Conservation (phyloP, 2,329 filamentous ascomycete species). For the Xenosphaeropsis pyriputrescens region DNA sequence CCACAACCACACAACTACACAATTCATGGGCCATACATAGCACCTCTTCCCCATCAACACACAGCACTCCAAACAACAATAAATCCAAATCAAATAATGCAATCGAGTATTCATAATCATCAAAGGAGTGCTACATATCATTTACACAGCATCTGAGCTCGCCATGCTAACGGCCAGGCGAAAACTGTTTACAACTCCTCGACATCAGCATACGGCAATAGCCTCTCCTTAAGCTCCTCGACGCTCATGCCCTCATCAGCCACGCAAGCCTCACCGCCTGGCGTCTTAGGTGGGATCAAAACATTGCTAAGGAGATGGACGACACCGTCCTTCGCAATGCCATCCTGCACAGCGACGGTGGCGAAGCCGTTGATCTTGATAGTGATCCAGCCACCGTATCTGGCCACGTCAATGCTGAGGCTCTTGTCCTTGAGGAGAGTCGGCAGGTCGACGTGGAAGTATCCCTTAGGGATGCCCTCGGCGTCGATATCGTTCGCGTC, state of each 20-base stretch:
- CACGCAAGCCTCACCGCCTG: slow-evolving; percentile 16
- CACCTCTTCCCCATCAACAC: no score
- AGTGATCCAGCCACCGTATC: slow-evolving; percentile 50
- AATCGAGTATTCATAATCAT: no score
- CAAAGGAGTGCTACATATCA: no score
- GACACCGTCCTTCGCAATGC: slow-evolving; percentile 63
- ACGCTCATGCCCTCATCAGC: slow-evolving; percentile 36
- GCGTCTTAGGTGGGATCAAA: slow-evolving; percentile 52
- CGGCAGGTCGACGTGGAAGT: slow-evolving; percentile 52
- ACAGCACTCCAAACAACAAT: no score
- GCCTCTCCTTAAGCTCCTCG: slow-evolving; percentile 43
- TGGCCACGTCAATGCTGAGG: slow-evolving; percentile 56
- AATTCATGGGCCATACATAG: no score
- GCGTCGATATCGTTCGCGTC: slow-evolving; percentile 9
- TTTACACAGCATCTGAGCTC: no score
- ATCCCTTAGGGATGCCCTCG: slow-evolving; percentile 15
- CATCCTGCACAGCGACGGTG: slow-evolving; percentile 52
- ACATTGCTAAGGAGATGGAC: slow-evolving; percentile 64
- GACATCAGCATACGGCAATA: slow-evolving; percentile 11
- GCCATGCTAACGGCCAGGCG: no score
- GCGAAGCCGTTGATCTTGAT: slow-evolving; percentile 66
- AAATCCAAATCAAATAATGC: no score
- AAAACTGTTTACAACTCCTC: not conserved
- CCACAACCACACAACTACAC: no score
- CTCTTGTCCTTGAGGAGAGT: slow-evolving; percentile 54